phyloP scores from a whole-genome alignment of 495 filamentous ascomycete species.

The Penicillium crystallinum region DNA sequence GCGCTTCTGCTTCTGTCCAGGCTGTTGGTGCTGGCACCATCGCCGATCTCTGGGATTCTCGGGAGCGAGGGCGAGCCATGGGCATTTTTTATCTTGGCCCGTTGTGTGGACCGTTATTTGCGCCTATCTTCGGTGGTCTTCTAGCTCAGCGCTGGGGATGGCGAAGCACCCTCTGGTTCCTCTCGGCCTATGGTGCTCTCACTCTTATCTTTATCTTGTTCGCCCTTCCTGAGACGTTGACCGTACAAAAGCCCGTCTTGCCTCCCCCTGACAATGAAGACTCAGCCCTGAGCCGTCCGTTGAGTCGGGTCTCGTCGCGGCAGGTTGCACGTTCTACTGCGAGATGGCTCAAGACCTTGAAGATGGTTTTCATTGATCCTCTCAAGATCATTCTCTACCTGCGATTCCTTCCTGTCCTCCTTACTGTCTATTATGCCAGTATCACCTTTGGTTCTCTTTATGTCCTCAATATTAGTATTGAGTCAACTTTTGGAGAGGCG shows the following conservation, averaged over 20 bases:
- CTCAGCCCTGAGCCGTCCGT: constrained; percentile 19
- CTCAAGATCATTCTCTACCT: constrained; percentile 73
- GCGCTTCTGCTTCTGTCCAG: constrained; percentile 81
- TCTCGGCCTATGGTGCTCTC: constrained; percentile 67
- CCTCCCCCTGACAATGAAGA: constrained; percentile 14
- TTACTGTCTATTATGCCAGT: constrained; percentile 77
- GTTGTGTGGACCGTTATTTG: constrained; percentile 76
- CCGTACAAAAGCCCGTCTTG: constrained; percentile 16
- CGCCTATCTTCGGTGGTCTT: constrained; percentile 82
- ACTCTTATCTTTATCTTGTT: constrained; percentile 59
- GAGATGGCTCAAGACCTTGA: constrained; percentile 48
- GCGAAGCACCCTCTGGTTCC: constrained; percentile 86
- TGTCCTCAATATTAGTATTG: constrained; percentile 80
- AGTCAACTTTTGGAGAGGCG: constrained; percentile 62
- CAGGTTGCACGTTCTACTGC: constrained; percentile 56
- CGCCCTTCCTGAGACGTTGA: constrained; percentile 65
- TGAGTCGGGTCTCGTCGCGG: constrained; percentile 58
- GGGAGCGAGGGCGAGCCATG: constrained; percentile 83
- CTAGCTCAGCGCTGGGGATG: constrained; percentile 68
- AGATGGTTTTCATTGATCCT: constrained; percentile 72
- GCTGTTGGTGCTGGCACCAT: constrained; percentile 92
- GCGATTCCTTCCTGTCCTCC: constrained; percentile 69
- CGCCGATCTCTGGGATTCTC: constrained; percentile 82
- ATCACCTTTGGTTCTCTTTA: constrained; percentile 81
- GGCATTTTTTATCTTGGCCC: constrained; percentile 89